Evolutionary conservation across 345 rosid genomes (phyloP), one percentile per base, ranked within the genome.

Genomic region (Lepidium aucheri): DNA sequence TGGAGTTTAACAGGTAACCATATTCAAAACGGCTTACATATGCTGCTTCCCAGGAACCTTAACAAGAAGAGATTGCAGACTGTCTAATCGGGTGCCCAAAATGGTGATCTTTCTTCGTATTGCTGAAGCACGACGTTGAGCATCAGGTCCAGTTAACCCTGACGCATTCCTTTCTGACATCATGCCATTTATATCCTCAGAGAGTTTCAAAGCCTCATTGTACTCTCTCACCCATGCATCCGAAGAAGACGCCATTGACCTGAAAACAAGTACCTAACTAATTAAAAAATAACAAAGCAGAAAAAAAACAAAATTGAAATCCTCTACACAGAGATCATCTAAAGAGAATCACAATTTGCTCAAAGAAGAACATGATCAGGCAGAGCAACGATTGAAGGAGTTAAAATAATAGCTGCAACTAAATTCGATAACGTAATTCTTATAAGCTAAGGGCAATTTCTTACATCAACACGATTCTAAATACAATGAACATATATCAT

Each of bases 181-280:
- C 99, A 91, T 91, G 47, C 81, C 88, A 76, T 74, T 81, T 55
- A 91, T 87, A 66, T 92, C 98, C 60, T 92, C 96, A 1, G 85
- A 78, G 63, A 92, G 74, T 68, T 83, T 92, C 8, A 79, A 53
- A 4, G 92, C 95, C 66, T 87, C 96, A n/a, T 82, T 83, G 57
- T 84, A 92, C 72, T 92, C 96, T 76, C 86, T 89, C 78, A 89
- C 44, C 98, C 96, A 92, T 8, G 92, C 60, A 52, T 92, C 98
- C 26, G 83, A 81, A 67, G 77, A 74, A 74, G 95, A 81, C 8
- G 85, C 93, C 98, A 92, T 92, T 61, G 51, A 60, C 73, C 85
- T 83, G 28, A 6, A 62, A 65, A 52, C 15, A 51, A 50, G 50
- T 36, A 18, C 53, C 64, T 9, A 32, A 51, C 42, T 14, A 49